phyloP scores from a whole-genome alignment of 352 stramenopile genomes.

The Thraustotheca clavata region DNA sequence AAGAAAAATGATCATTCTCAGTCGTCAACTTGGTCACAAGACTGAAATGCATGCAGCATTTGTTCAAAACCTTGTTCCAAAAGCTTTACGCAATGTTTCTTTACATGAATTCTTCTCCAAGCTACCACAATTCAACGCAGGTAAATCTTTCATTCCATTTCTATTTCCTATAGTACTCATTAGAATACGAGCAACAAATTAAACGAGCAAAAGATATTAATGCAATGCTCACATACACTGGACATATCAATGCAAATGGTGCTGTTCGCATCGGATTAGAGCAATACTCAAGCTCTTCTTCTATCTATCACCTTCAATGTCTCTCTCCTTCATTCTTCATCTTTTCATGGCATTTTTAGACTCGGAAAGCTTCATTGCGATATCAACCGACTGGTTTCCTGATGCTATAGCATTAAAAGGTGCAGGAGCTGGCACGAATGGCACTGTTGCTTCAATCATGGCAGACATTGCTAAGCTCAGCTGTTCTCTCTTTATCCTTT shows the following conservation, averaged over 20 bases:
- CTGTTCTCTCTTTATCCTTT: conserved; percentile 10
- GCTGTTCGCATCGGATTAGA: background rate
- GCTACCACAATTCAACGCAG: background rate
- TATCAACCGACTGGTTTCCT: background rate
- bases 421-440: background rate
- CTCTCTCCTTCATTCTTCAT: background rate
- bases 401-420: background rate
- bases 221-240: background rate
- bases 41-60: background rate
- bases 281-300: background rate
- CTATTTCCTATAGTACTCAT: background rate
- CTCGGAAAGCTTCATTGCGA: conserved; percentile 10
- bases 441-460: conserved; percentile 13
- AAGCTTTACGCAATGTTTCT: background rate
- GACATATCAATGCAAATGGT: background rate
- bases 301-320: background rate
- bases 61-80: background rate
- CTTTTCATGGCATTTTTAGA: background rate
- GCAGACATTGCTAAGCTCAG: conserved; percentile 18
- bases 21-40: background rate
- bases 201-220: background rate
- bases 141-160: background rate
- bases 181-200: background rate
- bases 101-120: background rate
- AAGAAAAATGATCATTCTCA: conserved; percentile 1